Base-by-base conservation (phyloP, 2,329 filamentous ascomycete genomes). In the Metarhizium anisopliae region DNA sequence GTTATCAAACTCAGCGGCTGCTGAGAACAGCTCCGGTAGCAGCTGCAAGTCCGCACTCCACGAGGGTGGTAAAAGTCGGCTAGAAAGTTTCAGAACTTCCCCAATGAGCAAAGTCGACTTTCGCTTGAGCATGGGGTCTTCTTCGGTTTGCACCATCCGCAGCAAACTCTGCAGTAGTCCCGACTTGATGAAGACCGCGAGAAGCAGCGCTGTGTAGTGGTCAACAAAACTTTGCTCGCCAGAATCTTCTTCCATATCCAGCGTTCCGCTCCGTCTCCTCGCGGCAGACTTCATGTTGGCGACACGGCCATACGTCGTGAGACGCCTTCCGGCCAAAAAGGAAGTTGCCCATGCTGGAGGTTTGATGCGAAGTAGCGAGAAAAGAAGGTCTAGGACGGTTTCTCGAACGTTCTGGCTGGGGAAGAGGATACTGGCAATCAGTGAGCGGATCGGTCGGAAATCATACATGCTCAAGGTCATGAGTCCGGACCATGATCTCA, bases 291-390 rank as follows among this genome's bases (percentile, higher is more conserved):
- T 90, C 53, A 97, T 74, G 58, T 90, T 94, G 7, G 90, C 85
- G 42, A 97, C 92, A 63, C 95, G 83, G n/a, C 92, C 93, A 68
- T 99, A 99, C 0, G 94, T 99, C 0, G 95, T 99, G 50, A 99
- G 77, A 58, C 95, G 81, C 61, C 94, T 83, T 7, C 94, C 95
- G 40, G 95, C 94, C 50, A 99, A 80, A 68, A 96, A 99, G 0
- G 93, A 95, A 0, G 90, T 92, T 7, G 94, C 95, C 94, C 94
- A 99, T 4, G 8, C 91, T 86, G 47, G 94, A 85, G 57, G 92
- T 50, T 97, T 97, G 66, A 99, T 96, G 40, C 93, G 85, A 53
- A 99, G 72, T 2, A 86, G 68, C 0, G 79, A 79, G 65, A 95
- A 96, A 18, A 99, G 72, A 13, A 99, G 76, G 68, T 99, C 94